Evolutionary conservation across 257 asterid species (phyloP), one percentile per base, ranked within the genome.

Genomic region (Mitragyna speciosa): DNA sequence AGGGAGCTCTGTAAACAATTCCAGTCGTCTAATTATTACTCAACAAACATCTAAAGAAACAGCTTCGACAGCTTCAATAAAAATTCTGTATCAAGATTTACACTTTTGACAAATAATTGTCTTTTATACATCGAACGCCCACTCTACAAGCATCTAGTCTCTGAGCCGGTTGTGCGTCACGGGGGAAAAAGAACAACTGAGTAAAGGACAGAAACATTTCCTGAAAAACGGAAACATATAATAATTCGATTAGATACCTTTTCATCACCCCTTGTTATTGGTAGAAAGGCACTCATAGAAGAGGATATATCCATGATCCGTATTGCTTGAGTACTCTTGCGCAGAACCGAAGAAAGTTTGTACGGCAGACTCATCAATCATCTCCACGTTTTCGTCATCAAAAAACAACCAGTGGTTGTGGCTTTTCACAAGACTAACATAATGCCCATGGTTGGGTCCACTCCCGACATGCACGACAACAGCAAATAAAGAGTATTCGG

Each of bases 371-470:
- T 93, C 98, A 39, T 93, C 97, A 7, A 93, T 93, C 91, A 89
- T 93, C 86, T 93, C 98, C 81, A 93, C 98, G 26, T 90, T 91
- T 75, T 93, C 97, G 39, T 93, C 97, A 7, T 93, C 97, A 73
- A 93, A 91, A 87, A 90, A 90, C 58, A 93, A 72, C 97, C 97
- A 93, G 81, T 91, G 97, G 84, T 89, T 90, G 84, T 93, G 97
- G 78, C 97, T 93, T 84, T 91, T 93, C 82, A 93, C 97, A 2
- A 91, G 97, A 88, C 97, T 93, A 76, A 93, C 89, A 30, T 93
- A 93, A 87, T 93, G 97, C 17, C 97, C 97, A 11, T 93, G 97
- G 85, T 91, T 93, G 73, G 97, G 97, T 28, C 97, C 97, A 72
- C 95, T 91, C 45, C 97, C 97, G 8, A 93, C 96, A 65, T 91